These are phyloP conservation scores for Cutaneotrichosporon mucoides DNA, from an alignment of 1,284 basidiomycete genomes.

Conservation along the genomic window DNA sequence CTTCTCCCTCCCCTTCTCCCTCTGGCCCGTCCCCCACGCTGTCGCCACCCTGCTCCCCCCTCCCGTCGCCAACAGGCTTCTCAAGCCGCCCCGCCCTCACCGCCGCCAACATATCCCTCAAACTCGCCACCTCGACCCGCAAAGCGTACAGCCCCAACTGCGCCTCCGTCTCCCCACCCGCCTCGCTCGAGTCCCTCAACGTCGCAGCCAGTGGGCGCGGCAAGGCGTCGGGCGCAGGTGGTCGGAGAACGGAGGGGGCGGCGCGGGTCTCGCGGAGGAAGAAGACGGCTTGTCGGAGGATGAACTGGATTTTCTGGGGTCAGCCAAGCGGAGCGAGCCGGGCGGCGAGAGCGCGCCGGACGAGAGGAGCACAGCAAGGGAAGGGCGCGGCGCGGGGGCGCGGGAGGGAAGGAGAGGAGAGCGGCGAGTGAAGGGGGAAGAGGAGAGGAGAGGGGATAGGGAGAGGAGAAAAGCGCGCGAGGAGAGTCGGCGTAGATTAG, in stretches of 20 bases:
- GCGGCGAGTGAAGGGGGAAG: no score
- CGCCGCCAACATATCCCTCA: slow-evolving; percentile 30
- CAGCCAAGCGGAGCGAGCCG: not conserved
- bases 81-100: slow-evolving; percentile 8
- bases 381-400: no score
- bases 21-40: not conserved
- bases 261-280: slow-evolving; percentile 39
- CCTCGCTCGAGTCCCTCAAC: slow-evolving; percentile 1
- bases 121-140: slow-evolving; percentile 32
- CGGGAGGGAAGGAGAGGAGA: no score
- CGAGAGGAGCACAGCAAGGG: no score
- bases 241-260: slow-evolving; percentile 29
- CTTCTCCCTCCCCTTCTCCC: slow-evolving; percentile 1
- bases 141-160: slow-evolving; percentile 41
- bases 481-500: no score
- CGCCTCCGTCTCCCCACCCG: slow-evolving; percentile 9
- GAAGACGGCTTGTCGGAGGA: slow-evolving; percentile 43
- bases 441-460: no score
- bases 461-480: no score
- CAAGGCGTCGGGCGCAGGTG: slow-evolving; percentile 28
- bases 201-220: slow-evolving; percentile 25
- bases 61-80: not conserved
- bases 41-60: no score
- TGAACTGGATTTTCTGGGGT: slow-evolving; percentile 45
- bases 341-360: not conserved